These are phyloP conservation scores for Mallotus japonicus DNA, from an alignment of 441 rosid genomes.

Conservation along the genomic window DNA sequence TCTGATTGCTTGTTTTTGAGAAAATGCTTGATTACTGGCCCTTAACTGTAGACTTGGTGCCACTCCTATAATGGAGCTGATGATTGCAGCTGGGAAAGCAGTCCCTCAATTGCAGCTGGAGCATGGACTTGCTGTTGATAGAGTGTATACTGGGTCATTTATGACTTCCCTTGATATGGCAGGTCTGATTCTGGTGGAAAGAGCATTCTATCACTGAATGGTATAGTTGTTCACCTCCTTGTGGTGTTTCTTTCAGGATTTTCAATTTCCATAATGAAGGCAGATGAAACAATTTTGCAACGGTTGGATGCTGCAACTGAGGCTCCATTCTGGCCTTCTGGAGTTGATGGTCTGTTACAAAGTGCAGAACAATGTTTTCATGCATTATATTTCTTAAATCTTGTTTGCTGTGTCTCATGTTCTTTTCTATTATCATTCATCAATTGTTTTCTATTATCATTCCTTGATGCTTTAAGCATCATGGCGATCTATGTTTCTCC, in stretches of 20 bases:
- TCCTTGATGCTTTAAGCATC: background rate
- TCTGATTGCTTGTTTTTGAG: conserved; percentile 9
- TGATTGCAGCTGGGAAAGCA: conserved; percentile 93
- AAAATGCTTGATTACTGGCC: conserved; percentile 5
- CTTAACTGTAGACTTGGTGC: conserved; percentile 69
- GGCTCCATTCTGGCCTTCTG: conserved; percentile 97
- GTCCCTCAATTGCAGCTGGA: conserved; percentile 90
- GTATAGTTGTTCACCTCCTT: conserved; percentile 20
- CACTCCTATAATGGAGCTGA: conserved; percentile 90
- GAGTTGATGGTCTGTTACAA: conserved; percentile 70
- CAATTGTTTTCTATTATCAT: conserved; percentile 2
- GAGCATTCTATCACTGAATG: conserved; percentile 13
- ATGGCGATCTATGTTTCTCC: conserved; percentile 14
- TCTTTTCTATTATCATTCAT: background rate
- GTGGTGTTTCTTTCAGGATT: conserved; percentile 54
- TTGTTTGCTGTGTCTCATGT: conserved; percentile 1
- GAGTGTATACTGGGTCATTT: conserved; percentile 95
- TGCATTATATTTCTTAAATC: conserved; percentile 10
- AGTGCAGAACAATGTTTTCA: conserved; percentile 16
- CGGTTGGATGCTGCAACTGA: conserved; percentile 89
- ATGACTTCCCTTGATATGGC: conserved; percentile 99
- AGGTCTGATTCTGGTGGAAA: conserved; percentile 48
- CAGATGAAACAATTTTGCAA: conserved; percentile 64
- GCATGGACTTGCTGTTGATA: conserved; percentile 94
- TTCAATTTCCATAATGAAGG: conserved; percentile 91